phyloP scores from a whole-genome alignment of 179 eudicot genomes.

The Heliamphora pulchella region DNA sequence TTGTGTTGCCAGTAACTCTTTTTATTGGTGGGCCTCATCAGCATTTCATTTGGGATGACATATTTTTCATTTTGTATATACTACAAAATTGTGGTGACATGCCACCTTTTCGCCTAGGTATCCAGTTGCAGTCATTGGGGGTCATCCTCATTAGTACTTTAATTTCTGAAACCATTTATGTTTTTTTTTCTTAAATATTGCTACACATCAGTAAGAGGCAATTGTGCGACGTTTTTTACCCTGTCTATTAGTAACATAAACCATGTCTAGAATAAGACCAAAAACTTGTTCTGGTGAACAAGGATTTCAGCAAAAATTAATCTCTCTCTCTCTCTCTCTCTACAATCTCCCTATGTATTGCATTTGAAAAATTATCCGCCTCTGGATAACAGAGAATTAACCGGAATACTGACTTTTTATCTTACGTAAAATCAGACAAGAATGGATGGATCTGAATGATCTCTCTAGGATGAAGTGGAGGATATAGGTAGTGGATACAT shows the following conservation, averaged over 20 bases:
- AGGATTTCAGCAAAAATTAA: not conserved
- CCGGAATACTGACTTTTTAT: no score
- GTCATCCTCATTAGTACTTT: not conserved
- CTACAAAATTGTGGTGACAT: no score
- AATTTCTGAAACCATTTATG: not conserved
- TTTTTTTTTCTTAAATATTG: not conserved
- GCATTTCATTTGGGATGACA: not conserved
- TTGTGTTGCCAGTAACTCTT: not conserved
- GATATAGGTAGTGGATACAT: no score
- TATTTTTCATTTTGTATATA: not conserved
- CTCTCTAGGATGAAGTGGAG: no score
- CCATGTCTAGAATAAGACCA: not conserved
- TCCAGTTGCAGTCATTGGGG: not conserved
- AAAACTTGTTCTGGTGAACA: not conserved
- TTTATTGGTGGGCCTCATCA: not conserved
- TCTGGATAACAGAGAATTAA: no score
- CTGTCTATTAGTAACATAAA: not conserved
- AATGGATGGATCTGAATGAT: no score
- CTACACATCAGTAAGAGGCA: not conserved
- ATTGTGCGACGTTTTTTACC: not conserved
- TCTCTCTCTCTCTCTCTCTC: not conserved
- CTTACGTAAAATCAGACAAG: no score
- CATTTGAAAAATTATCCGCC: not conserved
- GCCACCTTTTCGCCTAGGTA: not conserved
- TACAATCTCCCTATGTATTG: not conserved